Evolutionary conservation across 805 yeast genomes (phyloP).

Genomic region (Pichia sporocuriosa): DNA sequence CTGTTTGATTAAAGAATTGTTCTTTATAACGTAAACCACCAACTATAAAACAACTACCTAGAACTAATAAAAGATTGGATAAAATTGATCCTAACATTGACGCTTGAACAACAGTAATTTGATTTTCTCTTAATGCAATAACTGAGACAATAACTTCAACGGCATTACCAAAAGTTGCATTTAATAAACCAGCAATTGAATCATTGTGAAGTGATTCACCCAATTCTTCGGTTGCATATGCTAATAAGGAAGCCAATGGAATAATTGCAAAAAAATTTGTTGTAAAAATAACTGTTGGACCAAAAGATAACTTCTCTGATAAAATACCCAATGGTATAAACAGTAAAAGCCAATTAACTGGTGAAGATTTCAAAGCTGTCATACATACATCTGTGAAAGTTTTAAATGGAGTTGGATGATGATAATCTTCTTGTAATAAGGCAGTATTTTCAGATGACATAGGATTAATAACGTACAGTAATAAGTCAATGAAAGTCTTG

Average conservation of each 20-base stretch:
- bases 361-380: slow-evolving; percentile 29
- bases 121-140: slow-evolving; percentile 80
- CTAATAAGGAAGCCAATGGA: slow-evolving; percentile 85
- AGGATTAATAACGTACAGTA: too few relatives aligned
- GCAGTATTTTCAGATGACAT: slow-evolving; percentile 5
- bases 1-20: slow-evolving; percentile 90
- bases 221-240: slow-evolving; percentile 90
- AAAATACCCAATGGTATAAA: slow-evolving; percentile 86
- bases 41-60: slow-evolving; percentile 91
- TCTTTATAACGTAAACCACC: slow-evolving; percentile 86
- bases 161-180: slow-evolving; percentile 97
- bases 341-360: slow-evolving; percentile 66
- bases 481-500: too few relatives aligned
- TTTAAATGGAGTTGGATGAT: not conserved
- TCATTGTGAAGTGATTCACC: slow-evolving; percentile 77
- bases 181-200: slow-evolving; percentile 86
- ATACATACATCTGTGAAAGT: not conserved
- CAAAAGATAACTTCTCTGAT: slow-evolving; percentile 56
- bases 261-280: slow-evolving; percentile 85
- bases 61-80: slow-evolving; percentile 78
- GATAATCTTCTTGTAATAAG: not conserved
- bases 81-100: slow-evolving; percentile 93
- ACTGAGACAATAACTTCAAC: slow-evolving; percentile 93
- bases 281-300: slow-evolving; percentile 51
- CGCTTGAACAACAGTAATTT: slow-evolving; percentile 91